Base-by-base conservation (phyloP, 2,329 filamentous ascomycete species). In the Apiospora aurea region DNA sequence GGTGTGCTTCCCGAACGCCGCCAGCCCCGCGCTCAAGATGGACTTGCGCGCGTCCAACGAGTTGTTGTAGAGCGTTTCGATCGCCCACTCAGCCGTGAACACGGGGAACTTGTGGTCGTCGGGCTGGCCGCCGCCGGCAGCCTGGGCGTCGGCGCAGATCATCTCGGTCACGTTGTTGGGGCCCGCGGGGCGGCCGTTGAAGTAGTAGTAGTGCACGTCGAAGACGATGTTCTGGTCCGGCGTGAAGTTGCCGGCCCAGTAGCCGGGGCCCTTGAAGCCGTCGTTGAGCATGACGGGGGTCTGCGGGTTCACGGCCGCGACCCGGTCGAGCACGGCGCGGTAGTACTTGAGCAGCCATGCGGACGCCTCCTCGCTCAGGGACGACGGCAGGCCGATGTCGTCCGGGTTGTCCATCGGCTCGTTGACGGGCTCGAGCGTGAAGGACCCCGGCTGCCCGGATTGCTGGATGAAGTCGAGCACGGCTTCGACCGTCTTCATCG, bases 191-290 rank as follows among this genome's bases (percentile, higher is more conserved):
- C 67, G 67, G 21, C 43, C 67, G 24, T 34, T 49, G 43, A 68
- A 69, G 67, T 69, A 69, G 67, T 46, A 68, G 44, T 69, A 49
- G 67, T 49, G 67, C 67, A 49, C 44, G 67, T 69, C 67, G 44
- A 69, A 49, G 67, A 69, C 67, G 26, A 69, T 49, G 44, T 69
- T 49, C 26, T 38, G 18, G 67, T 49, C 67, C 16, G 4, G 10
- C 7, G 67, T 49, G 67, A 69, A 69, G 67, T 49, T 69, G 67
- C 14, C 26, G 4, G 16, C 44, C 44, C 44, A 69, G n/a, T 49
- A 69, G 4, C 3, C 43, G 10, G 67, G 24, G 2, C 67, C 67
- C 67, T 69, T 69, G 67, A 69, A 69, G 2, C 26, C 67, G 16
- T 69, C 67, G 16, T 49, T 38, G 67, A 69, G 67, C 43, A 69